phyloP scores from a whole-genome alignment of 768 basidiomycete species.

The Leccinum rimulosum region DNA sequence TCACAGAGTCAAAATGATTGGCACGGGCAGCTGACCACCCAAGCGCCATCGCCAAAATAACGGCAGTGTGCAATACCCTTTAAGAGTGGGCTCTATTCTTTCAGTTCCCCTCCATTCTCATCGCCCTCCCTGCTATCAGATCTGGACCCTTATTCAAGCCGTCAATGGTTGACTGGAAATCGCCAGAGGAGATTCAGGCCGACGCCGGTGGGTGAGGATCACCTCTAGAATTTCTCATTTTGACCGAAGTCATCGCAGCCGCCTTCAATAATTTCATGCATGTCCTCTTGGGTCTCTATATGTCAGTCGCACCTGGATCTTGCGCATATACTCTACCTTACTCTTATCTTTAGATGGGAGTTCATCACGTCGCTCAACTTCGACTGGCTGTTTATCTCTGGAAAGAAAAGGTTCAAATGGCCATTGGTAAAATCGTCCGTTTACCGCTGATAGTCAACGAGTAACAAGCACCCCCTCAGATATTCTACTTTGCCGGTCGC shows the following conservation, averaged over 20 bases:
- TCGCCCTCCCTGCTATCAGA: neutral
- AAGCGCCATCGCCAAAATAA: conserved; percentile 22
- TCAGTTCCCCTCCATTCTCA: neutral
- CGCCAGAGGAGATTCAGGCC: conserved; percentile 42
- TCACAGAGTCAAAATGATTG: conserved; percentile 5
- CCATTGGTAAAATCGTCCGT: conserved; percentile 47
- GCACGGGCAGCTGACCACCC: conserved; percentile 5
- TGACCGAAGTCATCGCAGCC: conserved; percentile 15
- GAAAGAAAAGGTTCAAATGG: conserved; percentile 61
- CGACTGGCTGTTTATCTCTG: conserved; percentile 59
- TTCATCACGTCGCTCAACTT: conserved; percentile 60
- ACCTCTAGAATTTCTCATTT: neutral
- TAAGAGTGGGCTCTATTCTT: conserved; percentile 2
- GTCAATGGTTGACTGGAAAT: conserved; percentile 59
- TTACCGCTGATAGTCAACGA: neutral
- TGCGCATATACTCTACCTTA: conserved; percentile 9
- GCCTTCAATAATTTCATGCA: conserved; percentile 57
- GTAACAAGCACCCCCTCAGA: conserved; percentile 31
- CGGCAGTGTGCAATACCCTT: conserved; percentile 6
- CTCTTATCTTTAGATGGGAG: conserved; percentile 52
- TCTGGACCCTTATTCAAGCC: conserved; percentile 1
- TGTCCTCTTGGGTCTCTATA: conserved; percentile 55
- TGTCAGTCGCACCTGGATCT: conserved; percentile 37
- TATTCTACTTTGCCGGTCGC: conserved; percentile 69
- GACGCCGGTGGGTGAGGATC: conserved; percentile 41